phyloP scores from a whole-genome alignment of 2,329 filamentous ascomycete species.

The Triangularia verruculosa region DNA sequence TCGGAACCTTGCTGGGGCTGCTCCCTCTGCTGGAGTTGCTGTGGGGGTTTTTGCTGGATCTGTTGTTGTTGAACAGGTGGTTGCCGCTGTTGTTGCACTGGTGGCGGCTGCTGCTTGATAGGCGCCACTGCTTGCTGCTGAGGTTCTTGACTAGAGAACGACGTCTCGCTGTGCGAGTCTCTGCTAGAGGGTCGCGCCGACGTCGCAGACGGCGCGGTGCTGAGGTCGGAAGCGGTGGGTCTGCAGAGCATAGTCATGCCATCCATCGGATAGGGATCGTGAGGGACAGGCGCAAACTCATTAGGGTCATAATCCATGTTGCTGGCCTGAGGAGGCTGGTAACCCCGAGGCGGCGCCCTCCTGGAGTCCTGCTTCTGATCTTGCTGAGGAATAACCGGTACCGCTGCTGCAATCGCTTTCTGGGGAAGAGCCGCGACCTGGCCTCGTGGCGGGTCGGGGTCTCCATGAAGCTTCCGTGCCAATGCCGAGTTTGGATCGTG shows the following conservation, averaged over 20 bases:
- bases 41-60: constrained; percentile 54
- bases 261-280: constrained; percentile 91
- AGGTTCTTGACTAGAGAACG: constrained; percentile 80
- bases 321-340: constrained; percentile 26
- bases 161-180: constrained; percentile 89
- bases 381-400: constrained; percentile 24
- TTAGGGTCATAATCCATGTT: constrained; percentile 45
- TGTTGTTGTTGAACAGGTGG: constrained; percentile 4
- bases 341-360: constrained; percentile 27
- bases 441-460: constrained; percentile 51
- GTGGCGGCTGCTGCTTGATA: constrained; percentile 57
- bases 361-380: constrained; percentile 9
- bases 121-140: constrained; percentile 54
- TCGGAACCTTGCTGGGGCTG: constrained; percentile 32
- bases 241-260: constrained; percentile 97
- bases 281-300: constrained; percentile 70
- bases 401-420: constrained; percentile 33
- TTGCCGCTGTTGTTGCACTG: constrained; percentile 22
- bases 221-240: constrained; percentile 37
- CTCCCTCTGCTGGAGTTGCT: constrained; percentile 3
- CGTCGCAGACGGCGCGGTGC: constrained; percentile 45
- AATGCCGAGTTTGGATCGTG: constrained; percentile 78
- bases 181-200: constrained; percentile 76
- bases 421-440: constrained; percentile 48
- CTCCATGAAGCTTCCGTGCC: constrained; percentile 64